Evolutionary conservation across 1,284 basidiomycete species (phyloP), one percentile per base, ranked within the genome.

Genomic region (Phylloboletellus chloephorus): DNA sequence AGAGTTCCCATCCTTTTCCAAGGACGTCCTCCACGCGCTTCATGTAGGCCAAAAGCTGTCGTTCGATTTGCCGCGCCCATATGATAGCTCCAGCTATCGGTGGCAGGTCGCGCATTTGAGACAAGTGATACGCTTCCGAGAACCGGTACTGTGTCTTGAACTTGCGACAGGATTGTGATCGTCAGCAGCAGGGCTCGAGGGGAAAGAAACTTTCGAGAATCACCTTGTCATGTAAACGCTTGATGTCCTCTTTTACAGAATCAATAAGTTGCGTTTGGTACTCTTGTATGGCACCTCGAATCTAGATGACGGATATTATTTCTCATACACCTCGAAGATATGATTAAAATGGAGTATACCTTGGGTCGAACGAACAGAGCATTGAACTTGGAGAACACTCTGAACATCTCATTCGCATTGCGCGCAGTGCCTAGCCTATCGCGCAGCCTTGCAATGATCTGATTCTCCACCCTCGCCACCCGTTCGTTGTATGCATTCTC

Each of bases 1-100:
- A 98, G 48, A 93, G 80, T 62, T 97, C 94, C 95, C 95, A 98
- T 6, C 92, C 94, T 64, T 92, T 93, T 7, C 95, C 96, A 9
- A 99, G 82, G 3, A 98, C 96, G 61, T 98, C 95, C 61, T 98
- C 94, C 39, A 98, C 95, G n/a, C 94, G 88, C 65, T 94, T 96
- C 93, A 98, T 98, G 69, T 98, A 98, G 3, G 90, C 85, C 51
- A 88, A 75, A 10, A 99, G 79, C 63, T 99, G 96, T 6, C 93
- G 82, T 59, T 98, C 95, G 52, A 99, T 98, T 69, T 98, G 95
- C 7, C 88, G 79, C 0, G 95, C 95, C 95, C 96, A 99, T 56
- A 97, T 90, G 64, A 98, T 96, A 11, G 96, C 90, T 20, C 94
- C 92, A 3, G 95, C 91, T 41, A 99, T 96, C 15, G 94, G 92